Percentiles rank a stretch among this genome's conserved stretches.
Evolutionary conservation across 225 moss, liverwort and hornwort genomes (phyloP).

Genomic region (Lunularia cruciata): DNA sequence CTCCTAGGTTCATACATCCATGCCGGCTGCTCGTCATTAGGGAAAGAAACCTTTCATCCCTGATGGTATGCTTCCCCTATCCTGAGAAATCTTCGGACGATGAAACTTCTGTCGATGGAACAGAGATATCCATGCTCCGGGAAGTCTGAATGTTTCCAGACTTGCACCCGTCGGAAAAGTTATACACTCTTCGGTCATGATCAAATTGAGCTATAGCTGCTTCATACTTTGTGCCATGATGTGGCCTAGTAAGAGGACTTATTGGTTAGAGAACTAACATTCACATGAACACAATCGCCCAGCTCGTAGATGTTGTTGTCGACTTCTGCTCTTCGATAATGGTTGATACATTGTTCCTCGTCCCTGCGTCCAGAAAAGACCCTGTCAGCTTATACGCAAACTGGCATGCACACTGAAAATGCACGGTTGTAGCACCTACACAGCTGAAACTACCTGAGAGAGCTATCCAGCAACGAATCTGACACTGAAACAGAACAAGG

Average conservation of each 20-base stretch:
- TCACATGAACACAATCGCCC: constrained; percentile 83
- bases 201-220: not conserved
- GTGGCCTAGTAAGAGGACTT: not conserved
- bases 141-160: too few species aligned
- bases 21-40: too few species aligned
- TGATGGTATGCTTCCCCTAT: too few species aligned
- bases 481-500: not conserved
- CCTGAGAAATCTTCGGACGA: not conserved
- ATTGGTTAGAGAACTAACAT: too few species aligned
- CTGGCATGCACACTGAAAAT: not conserved
- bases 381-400: not conserved
- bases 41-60: too few species aligned
- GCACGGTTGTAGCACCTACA: not conserved
- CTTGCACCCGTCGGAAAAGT: not conserved
- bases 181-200: not conserved
- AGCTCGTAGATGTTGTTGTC: constrained; percentile 58
- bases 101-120: not conserved
- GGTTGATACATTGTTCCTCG: constrained; percentile 24
- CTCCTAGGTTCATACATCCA: too few species aligned
- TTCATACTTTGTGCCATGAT: too few species aligned
- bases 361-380: not conserved
- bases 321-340: constrained; percentile 61
- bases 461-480: too few species aligned
- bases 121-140: not conserved
- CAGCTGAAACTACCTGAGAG: not conserved